Percentiles rank a stretch among this genome's conserved stretches.
Evolutionary conservation across 2,329 filamentous ascomycete species (phyloP).

Genomic region (Fusarium sp.): DNA sequence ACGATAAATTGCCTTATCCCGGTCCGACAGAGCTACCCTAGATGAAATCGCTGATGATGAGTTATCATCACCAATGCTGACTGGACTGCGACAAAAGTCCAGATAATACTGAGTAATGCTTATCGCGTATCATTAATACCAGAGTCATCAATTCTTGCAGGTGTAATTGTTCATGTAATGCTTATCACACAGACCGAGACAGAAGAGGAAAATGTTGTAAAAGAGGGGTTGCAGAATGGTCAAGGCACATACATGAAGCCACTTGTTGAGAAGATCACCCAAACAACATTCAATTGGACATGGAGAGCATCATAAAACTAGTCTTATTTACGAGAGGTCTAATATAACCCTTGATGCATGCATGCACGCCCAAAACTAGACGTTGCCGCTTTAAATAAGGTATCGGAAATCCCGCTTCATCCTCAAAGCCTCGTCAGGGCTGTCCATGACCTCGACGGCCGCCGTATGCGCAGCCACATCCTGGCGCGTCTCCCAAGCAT

Average conservation of each 20-base stretch:
- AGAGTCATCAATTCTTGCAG: not conserved
- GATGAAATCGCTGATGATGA: conserved; percentile 6
- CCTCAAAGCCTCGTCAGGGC: conserved; percentile 57
- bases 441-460: conserved; percentile 53
- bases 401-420: conserved; percentile 63
- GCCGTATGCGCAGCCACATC: conserved; percentile 57
- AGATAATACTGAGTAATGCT: conserved; percentile 16
- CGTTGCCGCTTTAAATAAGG: conserved; percentile 50
- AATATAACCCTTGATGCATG: conserved; percentile 2
- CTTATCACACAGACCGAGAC: conserved; percentile 1
- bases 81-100: not conserved
- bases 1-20: conserved; percentile 6
- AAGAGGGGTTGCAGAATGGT: conserved; percentile 12
- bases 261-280: conserved; percentile 10
- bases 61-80: conserved; percentile 18
- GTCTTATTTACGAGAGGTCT: not conserved
- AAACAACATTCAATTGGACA: not conserved
- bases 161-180: conserved; percentile 5
- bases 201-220: not conserved
- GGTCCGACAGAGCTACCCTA: conserved; percentile 31
- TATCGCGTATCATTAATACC: conserved; percentile 10
- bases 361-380: not conserved
- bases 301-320: not conserved
- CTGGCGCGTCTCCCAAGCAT: conserved; percentile 50
- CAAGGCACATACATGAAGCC: not conserved